Base-by-base conservation (phyloP, 495 filamentous ascomycete species). In the Neurospora pannonica region DNA sequence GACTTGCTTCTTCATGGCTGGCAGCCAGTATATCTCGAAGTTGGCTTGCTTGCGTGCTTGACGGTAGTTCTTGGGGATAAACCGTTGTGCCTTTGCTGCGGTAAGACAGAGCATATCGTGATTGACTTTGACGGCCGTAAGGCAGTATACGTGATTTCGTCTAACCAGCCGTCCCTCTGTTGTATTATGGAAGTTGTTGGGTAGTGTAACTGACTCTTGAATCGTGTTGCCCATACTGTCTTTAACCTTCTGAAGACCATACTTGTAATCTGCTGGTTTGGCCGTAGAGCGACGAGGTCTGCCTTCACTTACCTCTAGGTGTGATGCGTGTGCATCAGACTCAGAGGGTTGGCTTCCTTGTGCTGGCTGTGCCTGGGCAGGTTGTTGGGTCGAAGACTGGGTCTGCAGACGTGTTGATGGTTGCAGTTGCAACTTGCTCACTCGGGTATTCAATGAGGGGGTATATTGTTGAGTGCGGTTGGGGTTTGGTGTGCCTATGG, bases 41-140 rank as follows among this genome's bases (percentile, higher is more conserved):
- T 74, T 71, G 0, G 5, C 9, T 13, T 43, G 38, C 17, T 42
- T 38, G 5, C 13, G 40, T 0, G 38, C 75, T 11, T 48, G 13
- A 11, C 54, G 70, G n/a, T 84, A 90, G 75, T 74, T 74, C 70
- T 74, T 54, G 2, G 67, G 73, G 34, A 72, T 40, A 7, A 3
- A 9, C 2, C 11, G 19, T 84, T 84, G 75, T 90, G 13, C 4
- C 5, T 40, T 5, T 1, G 1, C 13, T 40, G 1, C 38, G 13
- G 38, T 17, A 2, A 40, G 4, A 17, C 46, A 43, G 6, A n/a
- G 19, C 2, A 43, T 43, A 7, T 43, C 6, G 19, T 43, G 13
- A n/a, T 43, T 7, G 5, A 43, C 19, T 43, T 43, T 43, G 1
- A 43, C 4, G 4, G 19, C 6, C 2, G 42, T 43, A n/a, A 43